Evolutionary conservation across 768 basidiomycete genomes (phyloP).

Genomic region (Lactarius tabidus): DNA sequence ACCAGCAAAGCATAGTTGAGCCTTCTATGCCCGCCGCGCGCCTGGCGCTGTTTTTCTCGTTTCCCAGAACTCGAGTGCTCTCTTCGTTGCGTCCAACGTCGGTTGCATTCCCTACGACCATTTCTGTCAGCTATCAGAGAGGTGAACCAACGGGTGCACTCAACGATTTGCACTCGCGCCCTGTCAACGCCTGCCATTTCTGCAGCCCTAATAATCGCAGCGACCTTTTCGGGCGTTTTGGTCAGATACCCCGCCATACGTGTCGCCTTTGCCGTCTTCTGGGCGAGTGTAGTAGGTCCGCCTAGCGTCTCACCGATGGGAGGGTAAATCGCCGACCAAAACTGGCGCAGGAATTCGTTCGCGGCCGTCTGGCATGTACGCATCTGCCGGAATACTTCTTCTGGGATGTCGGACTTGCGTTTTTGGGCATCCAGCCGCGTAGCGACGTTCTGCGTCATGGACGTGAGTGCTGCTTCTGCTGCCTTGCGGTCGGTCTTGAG

Average conservation of each 20-base stretch:
- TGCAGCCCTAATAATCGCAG: constrained; percentile 64
- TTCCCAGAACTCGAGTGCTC: constrained; percentile 55
- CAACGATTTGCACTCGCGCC: constrained; percentile 57
- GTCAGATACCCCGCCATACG: constrained; percentile 86
- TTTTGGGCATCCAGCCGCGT: constrained; percentile 63
- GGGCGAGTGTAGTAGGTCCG: constrained; percentile 49
- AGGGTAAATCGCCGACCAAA: constrained; percentile 87
- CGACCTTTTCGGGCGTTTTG: constrained; percentile 78
- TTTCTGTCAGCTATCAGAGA: background rate
- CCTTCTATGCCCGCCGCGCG: constrained; percentile 4
- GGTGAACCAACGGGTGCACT: constrained; percentile 29
- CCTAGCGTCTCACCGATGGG: constrained; percentile 52
- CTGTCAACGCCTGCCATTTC: constrained; percentile 60
- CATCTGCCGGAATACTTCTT: constrained; percentile 75
- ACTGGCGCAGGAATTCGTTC: constrained; percentile 94
- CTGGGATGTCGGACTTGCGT: constrained; percentile 74
- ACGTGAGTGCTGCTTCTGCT: constrained; percentile 59
- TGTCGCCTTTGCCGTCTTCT: constrained; percentile 70
- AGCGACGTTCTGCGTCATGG: constrained; percentile 81
- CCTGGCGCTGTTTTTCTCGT: constrained; percentile 23
- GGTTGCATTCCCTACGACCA: constrained; percentile 67
- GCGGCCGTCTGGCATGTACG: constrained; percentile 88
- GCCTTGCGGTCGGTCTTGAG: constrained; percentile 65
- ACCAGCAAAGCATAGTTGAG: background rate
- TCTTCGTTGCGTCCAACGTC: constrained; percentile 65